Evolutionary conservation across 441 rosid species (phyloP), one percentile per base, ranked within the genome.

Genomic region (Jatropha podagrica): DNA sequence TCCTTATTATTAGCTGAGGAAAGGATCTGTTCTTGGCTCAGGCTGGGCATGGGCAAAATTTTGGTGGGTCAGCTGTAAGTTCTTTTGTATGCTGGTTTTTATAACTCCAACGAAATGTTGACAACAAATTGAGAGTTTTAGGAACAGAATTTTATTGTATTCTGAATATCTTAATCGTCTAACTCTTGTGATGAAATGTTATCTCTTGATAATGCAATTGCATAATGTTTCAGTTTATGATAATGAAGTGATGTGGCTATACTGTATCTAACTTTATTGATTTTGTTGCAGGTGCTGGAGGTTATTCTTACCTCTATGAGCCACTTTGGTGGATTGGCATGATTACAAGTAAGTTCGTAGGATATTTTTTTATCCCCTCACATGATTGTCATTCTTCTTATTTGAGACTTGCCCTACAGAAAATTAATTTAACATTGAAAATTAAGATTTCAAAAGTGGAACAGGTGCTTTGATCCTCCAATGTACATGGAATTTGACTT

Each of bases 311-410:
- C 79, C 75, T 86, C 58, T 80, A 77, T 51, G 87, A 86, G 68
- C 86, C 89, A 15, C 83, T 86, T 37, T 86, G 89, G 89, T 86
- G 89, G 89, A 77, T 82, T 71, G 86, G 89, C 80, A 86, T 86
- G 89, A 84, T 82, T 70, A 82, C 89, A 69, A 86, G 89, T 84
- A 71, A 74, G 86, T 84, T 71, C 46, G 64, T 41, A 23, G 49
- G 5, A 3, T n/a, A n/a, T n/a, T 54, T 63, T 37, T 27, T 64
- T 62, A 54, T 70, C 58, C 69, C 14, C 27, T 60, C 23, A 23
- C 8, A 44, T 44, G 8, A 0, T 44, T 64, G 44, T 40, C 3
- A 14, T 38, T 64, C 40, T 5, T 64, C 68, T 38, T 40, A 12
- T 64, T 12, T 38, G 46, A 40, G 10, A 64, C 68, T 38, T 40